Base-by-base conservation (phyloP, 345 rosid species). In the Dipteronia sinensis region DNA sequence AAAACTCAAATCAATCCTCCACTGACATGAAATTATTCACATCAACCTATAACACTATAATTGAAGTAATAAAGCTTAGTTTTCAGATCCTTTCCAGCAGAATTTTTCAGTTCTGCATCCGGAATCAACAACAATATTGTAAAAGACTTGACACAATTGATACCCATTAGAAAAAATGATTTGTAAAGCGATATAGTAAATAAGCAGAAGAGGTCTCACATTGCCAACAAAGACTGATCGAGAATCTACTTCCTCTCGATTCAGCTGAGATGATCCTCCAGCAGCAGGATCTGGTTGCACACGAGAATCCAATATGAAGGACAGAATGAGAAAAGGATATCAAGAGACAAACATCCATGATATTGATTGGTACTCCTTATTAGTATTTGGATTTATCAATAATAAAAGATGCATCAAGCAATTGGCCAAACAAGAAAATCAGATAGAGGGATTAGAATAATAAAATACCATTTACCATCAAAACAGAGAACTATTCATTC, bases 171-270 rank as follows among this genome's bases (percentile, higher is more conserved):
- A 71, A 38, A 58, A 47, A 68, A 15, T 53, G 47, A 67, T 58
- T 38, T 65, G 22, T 25, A 65, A 72, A 67, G 51, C 11, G 29
- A n/a, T 19, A 70, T 55, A 34, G 22, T 16, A 72, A 74, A 78
- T 10, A 55, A 61, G 84, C 55, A 76, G 71, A 74, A 81, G 78
- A 76, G 44, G 67, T 79, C 96, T 90, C 84, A 90, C 96, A 86
- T 91, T 91, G 84, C 96, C 96, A 76, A 91, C 91, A 69, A 91
- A 91, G 68, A 91, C 74, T 3, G 96, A 91, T 62, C 96, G 90
- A 49, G 92, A 82, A 86, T 91, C 96, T 29, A 91, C 83, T 85
- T 91, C 96, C 82, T 91, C 93, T 76, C 79, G 85, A 78, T 80
- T 90, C 67, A 86, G 88, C 79, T 88, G 96, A 72, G 87, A 86